phyloP scores from a whole-genome alignment of 768 basidiomycete genomes.

The Psilocybe sp. region DNA sequence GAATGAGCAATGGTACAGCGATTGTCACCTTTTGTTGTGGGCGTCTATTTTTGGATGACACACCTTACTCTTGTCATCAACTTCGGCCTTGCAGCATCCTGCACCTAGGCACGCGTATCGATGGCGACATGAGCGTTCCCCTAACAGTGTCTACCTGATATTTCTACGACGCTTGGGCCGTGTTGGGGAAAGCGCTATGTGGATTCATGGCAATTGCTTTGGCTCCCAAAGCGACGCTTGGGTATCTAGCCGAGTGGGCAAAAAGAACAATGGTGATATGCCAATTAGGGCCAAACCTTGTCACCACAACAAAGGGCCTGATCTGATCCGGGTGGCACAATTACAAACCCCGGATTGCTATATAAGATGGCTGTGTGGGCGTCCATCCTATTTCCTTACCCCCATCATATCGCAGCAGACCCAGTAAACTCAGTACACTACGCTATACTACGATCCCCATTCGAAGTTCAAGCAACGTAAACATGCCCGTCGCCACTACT shows the following conservation, averaged over 20 bases:
- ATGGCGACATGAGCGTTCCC: neutral
- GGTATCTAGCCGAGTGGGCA: neutral
- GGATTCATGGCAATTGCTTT: neutral
- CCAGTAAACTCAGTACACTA: too few species aligned
- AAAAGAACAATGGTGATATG: conserved; percentile 1
- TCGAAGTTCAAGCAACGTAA: neutral
- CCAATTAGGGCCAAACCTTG: neutral
- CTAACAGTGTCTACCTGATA: neutral
- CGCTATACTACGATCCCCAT: neutral
- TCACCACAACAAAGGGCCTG: neutral
- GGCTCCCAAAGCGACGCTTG: neutral
- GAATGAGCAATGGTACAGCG: too few species aligned
- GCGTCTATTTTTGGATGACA: too few species aligned
- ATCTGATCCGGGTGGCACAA: conserved; percentile 4
- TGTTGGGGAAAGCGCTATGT: too few species aligned
- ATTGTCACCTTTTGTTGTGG: too few species aligned
- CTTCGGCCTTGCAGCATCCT: neutral
- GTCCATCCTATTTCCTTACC: too few species aligned
- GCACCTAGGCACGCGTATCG: neutral
- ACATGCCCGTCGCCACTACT: conserved; percentile 9
- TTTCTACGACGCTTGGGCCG: neutral
- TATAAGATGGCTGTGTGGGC: too few species aligned
- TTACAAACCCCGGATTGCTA: neutral
- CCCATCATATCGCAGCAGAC: too few species aligned
- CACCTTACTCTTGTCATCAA: too few species aligned